These are phyloP conservation scores for Trichophaea hybrida DNA, from an alignment of 2,329 filamentous ascomycete genomes.

Conservation along the genomic window DNA sequence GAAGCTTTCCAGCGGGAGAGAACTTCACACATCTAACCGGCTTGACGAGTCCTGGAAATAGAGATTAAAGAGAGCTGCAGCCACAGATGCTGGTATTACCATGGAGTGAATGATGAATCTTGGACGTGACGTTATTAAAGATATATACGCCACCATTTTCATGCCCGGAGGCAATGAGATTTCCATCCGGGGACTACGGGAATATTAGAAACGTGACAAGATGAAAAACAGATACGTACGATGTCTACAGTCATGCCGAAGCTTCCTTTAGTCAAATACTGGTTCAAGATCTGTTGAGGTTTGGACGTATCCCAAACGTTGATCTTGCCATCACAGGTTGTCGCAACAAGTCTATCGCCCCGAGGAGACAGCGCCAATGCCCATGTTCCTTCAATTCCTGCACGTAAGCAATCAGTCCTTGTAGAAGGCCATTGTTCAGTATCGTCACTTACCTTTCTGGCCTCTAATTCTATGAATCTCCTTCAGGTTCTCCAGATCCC, in stretches of 20 bases:
- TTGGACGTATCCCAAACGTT: constrained; percentile 66
- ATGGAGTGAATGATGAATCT: constrained; percentile 71
- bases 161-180: constrained; percentile 79
- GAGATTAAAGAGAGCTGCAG: constrained; percentile 20
- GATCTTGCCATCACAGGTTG: constrained; percentile 73
- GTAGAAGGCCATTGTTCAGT: neutral
- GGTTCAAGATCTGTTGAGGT: constrained; percentile 49
- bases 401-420: neutral
- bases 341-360: constrained; percentile 71
- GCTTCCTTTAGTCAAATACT: constrained; percentile 84
- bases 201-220: neutral
- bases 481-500: constrained; percentile 46
- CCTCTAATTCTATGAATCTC: constrained; percentile 42
- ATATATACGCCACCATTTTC: constrained; percentile 85
- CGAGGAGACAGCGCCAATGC: constrained; percentile 72
- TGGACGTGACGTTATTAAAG: constrained; percentile 81
- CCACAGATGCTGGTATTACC: constrained; percentile 36
- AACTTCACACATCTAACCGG: constrained; percentile 77
- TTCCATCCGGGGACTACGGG: constrained; percentile 54
- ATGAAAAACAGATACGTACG: constrained; percentile 31
- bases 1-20: constrained; percentile 66
- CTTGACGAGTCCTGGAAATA: constrained; percentile 56
- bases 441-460: neutral
- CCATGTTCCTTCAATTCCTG: constrained; percentile 43
- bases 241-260: constrained; percentile 84